Evolutionary conservation across 2,329 filamentous ascomycete genomes (phyloP), one percentile per base, ranked within the genome.

Genomic region (Rhynchosporium secalis): DNA sequence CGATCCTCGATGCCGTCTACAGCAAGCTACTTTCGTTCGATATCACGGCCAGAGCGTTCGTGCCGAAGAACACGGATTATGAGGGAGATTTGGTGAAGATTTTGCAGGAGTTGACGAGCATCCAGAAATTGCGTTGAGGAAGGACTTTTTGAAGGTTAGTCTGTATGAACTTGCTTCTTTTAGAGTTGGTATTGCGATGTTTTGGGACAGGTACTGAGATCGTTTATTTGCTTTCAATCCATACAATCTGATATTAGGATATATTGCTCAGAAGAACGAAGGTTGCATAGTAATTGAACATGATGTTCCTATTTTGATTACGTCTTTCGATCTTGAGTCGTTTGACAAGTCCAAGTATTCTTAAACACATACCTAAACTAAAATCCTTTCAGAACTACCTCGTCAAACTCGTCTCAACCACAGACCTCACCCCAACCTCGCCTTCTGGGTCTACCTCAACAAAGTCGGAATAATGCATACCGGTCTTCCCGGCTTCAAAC

Each of bases 381-480:
- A 57, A 64, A 26, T 9, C n/a, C 2, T n/a, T 20, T 57, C 79
- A 88, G n/a, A 90, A 88, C 58, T 94, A 93, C 68, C 78, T 94
- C 38, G 85, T 82, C 63, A 89, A 87, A 74, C 77, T 94, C 43
- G 92, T 90, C 74, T 87, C 86, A 4, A 90, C 93, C 71, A 88
- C 88, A 0, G 68, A 72, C 47, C 66, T 72, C 8, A 57, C 65
- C 3, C 86, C 84, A 56, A 85, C 84, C 66, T 86, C 90, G 81
- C 86, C 91, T 92, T 92, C 74, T 94, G 90, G 90, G 85, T 89
- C 71, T 94, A 94, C 72, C 78, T 94, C 49, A 88, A 93, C 77
- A 93, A 93, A 75, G 90, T 94, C 41, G 90, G 89, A 62, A 85
- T 91, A 80, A 93, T 93, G 89, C 90, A 93, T 74, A 86, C 89